Base-by-base conservation (phyloP, 1,139 yeast species). In the Scheffersomyces lignicola region DNA sequence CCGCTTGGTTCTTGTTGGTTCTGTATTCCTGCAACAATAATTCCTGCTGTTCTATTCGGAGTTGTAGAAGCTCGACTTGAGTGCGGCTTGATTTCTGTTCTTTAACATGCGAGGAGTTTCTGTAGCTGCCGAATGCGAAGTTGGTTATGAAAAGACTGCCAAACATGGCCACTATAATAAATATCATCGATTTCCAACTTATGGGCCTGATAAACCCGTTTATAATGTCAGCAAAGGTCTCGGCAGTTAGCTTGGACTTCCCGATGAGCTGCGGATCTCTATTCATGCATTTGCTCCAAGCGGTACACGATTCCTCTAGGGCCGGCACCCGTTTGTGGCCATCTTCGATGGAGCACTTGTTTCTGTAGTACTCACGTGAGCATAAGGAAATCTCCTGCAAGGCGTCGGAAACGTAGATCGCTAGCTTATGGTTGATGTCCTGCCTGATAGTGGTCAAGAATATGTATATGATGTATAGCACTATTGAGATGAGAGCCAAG, bases 201-300 rank as follows among this genome's bases (percentile, higher is more conserved):
- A 88, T 78, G 1, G 89, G 89, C 39, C 73, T 76, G 26, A 87
- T 64, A 47, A 88, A 84, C 2, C 92, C 83, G 55, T 88, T 84
- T 33, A 88, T 68, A 15, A 87, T 83, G 42, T 83, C 92, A 1
- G 94, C 95, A 51, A 88, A 72, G 0, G 94, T 78, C 51, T 83
- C 90, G 0, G 95, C 95, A 1, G 89, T 77, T 20, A 89, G 76
- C 46, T 77, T 73, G 3, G 94, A 86, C 31, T 78, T 73, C 4
- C 92, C 94, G n/a, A 89, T 77, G 6, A 77, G 66, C 27, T 78
- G 76, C 10, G 96, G 96, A 48, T 90, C 95, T 41, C 88, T 70
- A 48, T 81, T 78, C 95, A 86, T 89, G 58, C 98, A 92, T 42
- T 72, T 75, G 42, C 78, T 83, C 95, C 96, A 87, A 27, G 67